These are phyloP conservation scores for Lachnellula hyalina DNA, from an alignment of 2,329 filamentous ascomycete species.

Conservation along the genomic window DNA sequence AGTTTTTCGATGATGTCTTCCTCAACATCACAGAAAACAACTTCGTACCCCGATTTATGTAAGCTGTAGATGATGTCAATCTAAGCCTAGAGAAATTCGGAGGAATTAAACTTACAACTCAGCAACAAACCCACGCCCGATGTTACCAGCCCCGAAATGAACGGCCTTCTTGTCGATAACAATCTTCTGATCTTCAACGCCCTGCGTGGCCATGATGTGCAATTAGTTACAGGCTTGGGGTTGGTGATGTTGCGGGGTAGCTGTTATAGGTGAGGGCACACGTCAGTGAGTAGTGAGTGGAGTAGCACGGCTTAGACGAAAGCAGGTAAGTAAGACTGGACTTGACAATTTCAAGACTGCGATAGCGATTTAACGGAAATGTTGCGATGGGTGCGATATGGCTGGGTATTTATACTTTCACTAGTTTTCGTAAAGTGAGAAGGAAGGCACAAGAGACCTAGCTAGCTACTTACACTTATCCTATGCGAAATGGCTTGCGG, in stretches of 20 bases:
- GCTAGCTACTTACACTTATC: neutral
- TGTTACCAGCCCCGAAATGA: constrained; percentile 84
- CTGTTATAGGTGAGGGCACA: too few species aligned
- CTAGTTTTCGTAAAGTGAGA: neutral
- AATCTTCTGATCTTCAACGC: too few species aligned
- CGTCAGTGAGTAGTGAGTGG: too few species aligned
- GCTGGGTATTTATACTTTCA: neutral
- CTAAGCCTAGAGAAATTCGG: neutral
- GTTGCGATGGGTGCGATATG: too few species aligned
- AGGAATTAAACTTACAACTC: constrained; percentile 24
- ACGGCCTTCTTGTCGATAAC: constrained; percentile 58
- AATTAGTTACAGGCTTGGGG: neutral
- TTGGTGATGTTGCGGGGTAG: neutral
- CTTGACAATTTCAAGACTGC: too few species aligned
- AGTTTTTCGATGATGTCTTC: constrained; percentile 75
- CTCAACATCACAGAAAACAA: constrained; percentile 93
- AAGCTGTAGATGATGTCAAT: constrained; percentile 39
- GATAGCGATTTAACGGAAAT: too few species aligned
- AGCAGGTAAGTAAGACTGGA: too few species aligned
- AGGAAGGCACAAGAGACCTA: too few species aligned
- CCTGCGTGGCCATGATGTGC: constrained; percentile 7
- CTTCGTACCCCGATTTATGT: constrained; percentile 90
- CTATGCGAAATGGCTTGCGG: neutral
- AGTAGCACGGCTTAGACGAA: too few species aligned
- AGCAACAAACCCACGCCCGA: constrained; percentile 48